Conservation (phyloP, 2,329 filamentous ascomycete genomes). For the Raffaelea arxii region DNA sequence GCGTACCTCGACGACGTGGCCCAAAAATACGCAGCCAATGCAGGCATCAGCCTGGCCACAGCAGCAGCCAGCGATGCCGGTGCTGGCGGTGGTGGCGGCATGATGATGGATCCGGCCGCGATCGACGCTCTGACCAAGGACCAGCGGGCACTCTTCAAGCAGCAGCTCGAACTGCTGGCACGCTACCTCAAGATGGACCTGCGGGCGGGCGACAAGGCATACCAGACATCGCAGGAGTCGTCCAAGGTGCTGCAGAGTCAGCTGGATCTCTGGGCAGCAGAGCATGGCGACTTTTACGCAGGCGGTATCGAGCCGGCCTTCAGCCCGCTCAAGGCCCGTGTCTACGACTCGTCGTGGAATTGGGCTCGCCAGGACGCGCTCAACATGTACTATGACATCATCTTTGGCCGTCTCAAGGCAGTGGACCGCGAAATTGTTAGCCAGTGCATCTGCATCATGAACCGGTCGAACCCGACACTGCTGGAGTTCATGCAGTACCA, state of each 20-base stretch:
- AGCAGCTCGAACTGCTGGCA: conserved; percentile 90
- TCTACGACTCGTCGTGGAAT: conserved; percentile 98
- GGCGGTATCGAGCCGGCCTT: conserved; percentile 91
- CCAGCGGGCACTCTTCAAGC: conserved; percentile 92
- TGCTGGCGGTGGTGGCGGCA: conserved; percentile 65
- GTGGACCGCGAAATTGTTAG: conserved; percentile 98
- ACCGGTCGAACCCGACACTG: conserved; percentile 89
- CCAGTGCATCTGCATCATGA: conserved; percentile 98
- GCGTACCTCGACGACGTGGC: conserved; percentile 79
- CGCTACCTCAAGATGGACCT: conserved; percentile 97
- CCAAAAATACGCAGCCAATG: conserved; percentile 78
- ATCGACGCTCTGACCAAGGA: conserved; percentile 97
- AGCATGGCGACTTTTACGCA: conserved; percentile 96
- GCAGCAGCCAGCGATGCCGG: conserved; percentile 65
- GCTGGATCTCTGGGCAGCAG: conserved; percentile 85
- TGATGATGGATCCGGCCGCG: conserved; percentile 99
- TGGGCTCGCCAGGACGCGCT: conserved; percentile 97
- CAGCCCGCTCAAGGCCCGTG: conserved; percentile 83
- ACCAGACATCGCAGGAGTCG: conserved; percentile 73
- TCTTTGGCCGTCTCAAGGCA: conserved; percentile 86
- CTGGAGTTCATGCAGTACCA: conserved; percentile 99
- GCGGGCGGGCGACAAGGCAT: conserved; percentile 90
- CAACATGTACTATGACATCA: conserved; percentile 98
- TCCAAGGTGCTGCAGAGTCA: conserved; percentile 84
- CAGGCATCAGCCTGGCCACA: conserved; percentile 75